These are phyloP conservation scores for Stachybotrys echinatus DNA, from an alignment of 2,329 filamentous ascomycete species.

Conservation along the genomic window DNA sequence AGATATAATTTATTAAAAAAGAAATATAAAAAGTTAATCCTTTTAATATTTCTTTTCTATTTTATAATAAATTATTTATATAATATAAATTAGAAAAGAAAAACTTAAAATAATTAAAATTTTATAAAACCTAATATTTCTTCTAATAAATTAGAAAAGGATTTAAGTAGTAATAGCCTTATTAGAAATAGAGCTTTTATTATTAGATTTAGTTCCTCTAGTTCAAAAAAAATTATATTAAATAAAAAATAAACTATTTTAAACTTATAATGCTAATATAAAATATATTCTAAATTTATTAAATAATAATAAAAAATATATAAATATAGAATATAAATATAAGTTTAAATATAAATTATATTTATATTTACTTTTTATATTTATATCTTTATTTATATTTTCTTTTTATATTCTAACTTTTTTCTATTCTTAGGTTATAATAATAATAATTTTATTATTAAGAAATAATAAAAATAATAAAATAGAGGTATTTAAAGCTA, in stretches of 20 bases:
- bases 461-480: too few species aligned
- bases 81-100: conserved; percentile 1
- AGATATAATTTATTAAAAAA: background rate
- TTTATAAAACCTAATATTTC: background rate
- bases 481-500: too few species aligned
- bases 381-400: background rate
- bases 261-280: background rate
- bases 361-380: background rate
- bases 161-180: background rate
- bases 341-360: background rate
- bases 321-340: background rate
- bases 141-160: background rate
- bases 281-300: background rate
- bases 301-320: background rate
- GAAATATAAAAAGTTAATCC: background rate
- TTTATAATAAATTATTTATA: background rate
- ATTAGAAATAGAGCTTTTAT: background rate
- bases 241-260: background rate
- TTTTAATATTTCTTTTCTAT: background rate
- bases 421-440: background rate
- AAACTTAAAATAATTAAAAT: background rate
- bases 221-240: background rate
- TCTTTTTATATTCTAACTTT: background rate
- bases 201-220: background rate
- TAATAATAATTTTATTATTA: background rate